Base-by-base conservation (phyloP, 192 early-diverging fungal species). In the Fimicolochytrium jonesii region DNA sequence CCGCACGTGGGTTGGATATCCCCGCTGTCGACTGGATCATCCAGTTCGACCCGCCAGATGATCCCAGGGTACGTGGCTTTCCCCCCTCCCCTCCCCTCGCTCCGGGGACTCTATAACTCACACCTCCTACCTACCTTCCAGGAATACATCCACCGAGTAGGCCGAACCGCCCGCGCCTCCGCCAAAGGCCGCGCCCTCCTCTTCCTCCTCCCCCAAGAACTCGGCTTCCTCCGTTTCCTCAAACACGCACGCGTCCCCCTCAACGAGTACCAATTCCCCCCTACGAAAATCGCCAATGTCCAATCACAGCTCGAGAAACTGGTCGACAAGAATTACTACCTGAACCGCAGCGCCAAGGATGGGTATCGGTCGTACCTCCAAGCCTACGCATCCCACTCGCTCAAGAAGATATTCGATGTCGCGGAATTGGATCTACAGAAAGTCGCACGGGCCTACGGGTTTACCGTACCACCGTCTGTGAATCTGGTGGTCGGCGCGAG, bases 21-120 rank as follows among this genome's bases (percentile, higher is more conserved):
- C 96, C 96, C 28, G 84, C 90, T 5, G 96, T 99, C 9, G 95
- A 97, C 70, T 99, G 94, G 95, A 99, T 99, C 69, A 89, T 99
- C 55, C 96, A 99, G 75, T 99, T 90, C 71, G 97, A 99, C 72
- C 95, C 97, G 17, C 97, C 97, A 67, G 95, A 98, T 90, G 97
- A 99, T 80, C 94, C 95, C 64, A 90, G 93, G 70, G 74, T 76
- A 52, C 18, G 67, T 25, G 49, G 25, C 41, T 50, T 47, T 9
- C 11, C 25, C 29, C 18, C 50, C 29, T 39, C 34, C n/a, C n/a
- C n/a, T n/a, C n/a, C n/a, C n/a, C n/a, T n/a, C n/a, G n/a, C n/a
- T n/a, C n/a, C n/a, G n/a, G n/a, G n/a, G n/a, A n/a, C n/a, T n/a
- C n/a, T n/a, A n/a, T n/a, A n/a, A n/a, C n/a, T n/a, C n/a, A n/a